A percentile compares a stretch with the other conserved stretches of the same genome.
phyloP scores from a whole-genome alignment of 306 rosid species.

The Sophora flavescens region DNA sequence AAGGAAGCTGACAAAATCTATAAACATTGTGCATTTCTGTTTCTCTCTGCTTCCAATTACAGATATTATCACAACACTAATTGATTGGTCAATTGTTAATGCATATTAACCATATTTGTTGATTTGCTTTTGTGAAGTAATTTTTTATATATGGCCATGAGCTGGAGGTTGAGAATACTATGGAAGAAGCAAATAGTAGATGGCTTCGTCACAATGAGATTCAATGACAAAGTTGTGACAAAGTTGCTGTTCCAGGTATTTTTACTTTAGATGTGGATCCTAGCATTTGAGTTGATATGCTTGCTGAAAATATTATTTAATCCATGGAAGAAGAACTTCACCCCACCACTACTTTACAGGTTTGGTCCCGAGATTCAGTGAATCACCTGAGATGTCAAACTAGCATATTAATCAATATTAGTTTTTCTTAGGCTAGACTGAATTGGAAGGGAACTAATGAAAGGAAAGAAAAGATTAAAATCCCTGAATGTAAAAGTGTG shows the following conservation, averaged over 20 bases:
- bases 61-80: neutral
- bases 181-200: no score
- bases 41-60: conserved; percentile 11
- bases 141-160: no score
- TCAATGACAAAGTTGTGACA: no score
- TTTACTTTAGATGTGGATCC: no score
- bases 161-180: no score
- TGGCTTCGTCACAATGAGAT: no score
- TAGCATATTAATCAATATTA: neutral
- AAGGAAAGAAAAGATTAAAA: conserved; percentile 20
- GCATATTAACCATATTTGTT: no score
- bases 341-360: neutral
- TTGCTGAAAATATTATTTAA: no score
- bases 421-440: conserved; percentile 6
- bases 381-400: conserved; percentile 30
- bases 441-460: conserved; percentile 15
- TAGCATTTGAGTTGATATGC: no score
- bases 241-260: no score
- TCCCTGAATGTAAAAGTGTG: conserved; percentile 22
- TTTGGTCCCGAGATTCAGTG: neutral
- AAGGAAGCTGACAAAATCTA: conserved; percentile 15
- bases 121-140: no score
- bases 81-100: conserved; percentile 22
- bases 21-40: conserved; percentile 15
- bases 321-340: no score